Conservation (phyloP, 2,329 filamentous ascomycete species). For the Dothideomycetes sp. region DNA sequence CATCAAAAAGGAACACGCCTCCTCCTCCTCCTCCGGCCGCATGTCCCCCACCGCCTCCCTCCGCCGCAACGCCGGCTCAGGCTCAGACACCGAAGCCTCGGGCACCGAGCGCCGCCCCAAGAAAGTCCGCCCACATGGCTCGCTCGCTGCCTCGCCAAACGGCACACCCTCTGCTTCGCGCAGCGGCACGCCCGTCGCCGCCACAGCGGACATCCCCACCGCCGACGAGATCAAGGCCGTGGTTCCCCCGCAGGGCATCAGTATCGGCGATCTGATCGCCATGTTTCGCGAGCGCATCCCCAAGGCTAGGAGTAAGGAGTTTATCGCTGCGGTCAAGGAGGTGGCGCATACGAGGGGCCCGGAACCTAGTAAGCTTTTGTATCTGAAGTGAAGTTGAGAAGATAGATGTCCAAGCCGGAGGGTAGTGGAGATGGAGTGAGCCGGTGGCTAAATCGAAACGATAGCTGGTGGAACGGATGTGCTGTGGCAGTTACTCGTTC, state of each 20-base stretch:
- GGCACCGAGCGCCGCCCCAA: conserved; percentile 48
- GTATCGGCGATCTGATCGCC: conserved; percentile 27
- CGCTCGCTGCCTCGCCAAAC: conserved; percentile 22
- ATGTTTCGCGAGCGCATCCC: conserved; percentile 31
- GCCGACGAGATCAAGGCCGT: conserved; percentile 33
- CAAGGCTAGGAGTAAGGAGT: conserved; percentile 23
- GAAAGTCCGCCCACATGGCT: conserved; percentile 36
- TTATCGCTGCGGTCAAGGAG: too few relatives aligned
- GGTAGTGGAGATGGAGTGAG: too few relatives aligned
- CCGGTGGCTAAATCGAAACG: too few relatives aligned
- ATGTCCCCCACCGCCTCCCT: conserved; percentile 9
- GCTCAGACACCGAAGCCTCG: conserved; percentile 63
- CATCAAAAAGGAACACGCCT: conserved; percentile 50
- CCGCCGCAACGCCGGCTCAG: conserved; percentile 38
- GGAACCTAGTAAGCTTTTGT: not conserved
- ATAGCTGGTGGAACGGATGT: too few relatives aligned
- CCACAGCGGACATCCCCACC: conserved; percentile 23
- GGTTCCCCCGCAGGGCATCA: conserved; percentile 33
- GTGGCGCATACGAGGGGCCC: not conserved
- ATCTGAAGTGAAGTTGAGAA: too few relatives aligned
- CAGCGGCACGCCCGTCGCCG: conserved; percentile 20
- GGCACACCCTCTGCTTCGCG: conserved; percentile 21
- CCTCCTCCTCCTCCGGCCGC: conserved; percentile 25
- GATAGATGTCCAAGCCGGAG: too few relatives aligned
- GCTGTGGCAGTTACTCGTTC: too few relatives aligned